Conservation (phyloP, 176 grass and related monocot genomes). For the Guadua angustifolia region DNA sequence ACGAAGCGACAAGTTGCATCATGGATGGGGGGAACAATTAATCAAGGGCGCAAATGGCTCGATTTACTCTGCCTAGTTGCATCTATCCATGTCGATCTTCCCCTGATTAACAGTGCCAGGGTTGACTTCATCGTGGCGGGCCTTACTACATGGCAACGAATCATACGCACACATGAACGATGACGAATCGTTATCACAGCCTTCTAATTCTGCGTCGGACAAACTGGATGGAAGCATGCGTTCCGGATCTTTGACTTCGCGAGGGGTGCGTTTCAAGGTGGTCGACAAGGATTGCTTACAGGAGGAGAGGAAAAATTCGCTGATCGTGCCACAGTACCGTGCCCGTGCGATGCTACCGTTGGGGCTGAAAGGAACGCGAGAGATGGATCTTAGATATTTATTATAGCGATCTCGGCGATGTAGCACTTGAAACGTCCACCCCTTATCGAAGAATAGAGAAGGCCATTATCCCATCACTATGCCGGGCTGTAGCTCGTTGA, state of each 20-base stretch:
- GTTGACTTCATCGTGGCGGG: constrained; percentile 31
- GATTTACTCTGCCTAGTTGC: not conserved
- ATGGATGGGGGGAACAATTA: not conserved
- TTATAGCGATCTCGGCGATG: not conserved
- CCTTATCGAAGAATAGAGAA: not conserved
- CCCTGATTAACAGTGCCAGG: constrained; percentile 7
- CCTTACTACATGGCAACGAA: constrained; percentile 25
- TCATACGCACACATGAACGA: constrained; percentile 20
- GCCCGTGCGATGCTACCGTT: not conserved
- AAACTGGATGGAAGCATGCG: constrained; percentile 8
- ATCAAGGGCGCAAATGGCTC: not conserved
- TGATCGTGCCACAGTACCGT: not conserved
- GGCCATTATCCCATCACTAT: not conserved
- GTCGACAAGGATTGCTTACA: not conserved
- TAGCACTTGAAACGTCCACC: not conserved
- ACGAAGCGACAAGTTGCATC: not conserved
- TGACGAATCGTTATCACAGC: too few relatives aligned
- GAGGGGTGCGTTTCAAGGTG: too few relatives aligned
- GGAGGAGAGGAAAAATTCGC: not conserved
- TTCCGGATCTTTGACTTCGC: constrained; percentile 3
- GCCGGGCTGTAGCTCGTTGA: not conserved
- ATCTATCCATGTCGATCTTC: constrained; percentile 32
- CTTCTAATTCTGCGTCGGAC: constrained; percentile 19
- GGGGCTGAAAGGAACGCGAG: not conserved
- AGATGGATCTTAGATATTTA: not conserved